These are phyloP conservation scores for Cutaneotrichosporon sp. DNA, from an alignment of 1,284 basidiomycete genomes.

Conservation along the genomic window DNA sequence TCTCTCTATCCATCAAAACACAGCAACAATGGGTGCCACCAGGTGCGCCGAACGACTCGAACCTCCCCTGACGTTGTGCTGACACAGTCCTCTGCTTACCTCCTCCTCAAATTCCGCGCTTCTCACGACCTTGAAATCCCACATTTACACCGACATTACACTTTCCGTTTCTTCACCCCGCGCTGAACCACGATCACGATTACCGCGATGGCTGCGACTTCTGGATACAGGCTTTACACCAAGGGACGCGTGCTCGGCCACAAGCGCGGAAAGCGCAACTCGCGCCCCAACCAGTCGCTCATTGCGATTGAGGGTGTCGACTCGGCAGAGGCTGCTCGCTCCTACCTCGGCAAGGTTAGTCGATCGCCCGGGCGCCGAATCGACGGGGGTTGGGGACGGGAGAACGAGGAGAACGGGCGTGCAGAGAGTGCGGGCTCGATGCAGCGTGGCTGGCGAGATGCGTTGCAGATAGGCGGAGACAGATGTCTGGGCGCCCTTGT, in stretches of 20 bases:
- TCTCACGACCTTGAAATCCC: not conserved
- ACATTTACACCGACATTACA: too few relatives aligned
- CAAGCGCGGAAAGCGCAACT: slow-evolving; percentile 98
- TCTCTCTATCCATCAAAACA: slow-evolving; percentile 4
- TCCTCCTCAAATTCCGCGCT: not conserved
- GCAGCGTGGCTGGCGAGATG: not conserved
- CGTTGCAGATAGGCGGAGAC: too few relatives aligned
- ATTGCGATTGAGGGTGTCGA: slow-evolving; percentile 96
- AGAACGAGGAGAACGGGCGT: not conserved
- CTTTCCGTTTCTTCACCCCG: too few relatives aligned
- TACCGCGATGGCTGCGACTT: not conserved
- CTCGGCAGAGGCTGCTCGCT: slow-evolving; percentile 89
- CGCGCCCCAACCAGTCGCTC: slow-evolving; percentile 89
- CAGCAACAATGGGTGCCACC: slow-evolving; percentile 9
- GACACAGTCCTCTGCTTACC: not conserved
- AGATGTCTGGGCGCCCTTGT: too few relatives aligned
- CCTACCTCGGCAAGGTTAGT: slow-evolving; percentile 96
- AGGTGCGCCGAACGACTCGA: not conserved
- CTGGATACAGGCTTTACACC: slow-evolving; percentile 68
- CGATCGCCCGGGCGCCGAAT: not conserved
- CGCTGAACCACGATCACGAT: too few relatives aligned
- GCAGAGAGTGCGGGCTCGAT: not conserved
- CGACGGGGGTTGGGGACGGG: not conserved
- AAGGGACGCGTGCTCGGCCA: slow-evolving; percentile 97
- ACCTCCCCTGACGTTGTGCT: not conserved